phyloP scores from a whole-genome alignment of 495 filamentous ascomycete genomes.

The Aspergillus kassunensis region DNA sequence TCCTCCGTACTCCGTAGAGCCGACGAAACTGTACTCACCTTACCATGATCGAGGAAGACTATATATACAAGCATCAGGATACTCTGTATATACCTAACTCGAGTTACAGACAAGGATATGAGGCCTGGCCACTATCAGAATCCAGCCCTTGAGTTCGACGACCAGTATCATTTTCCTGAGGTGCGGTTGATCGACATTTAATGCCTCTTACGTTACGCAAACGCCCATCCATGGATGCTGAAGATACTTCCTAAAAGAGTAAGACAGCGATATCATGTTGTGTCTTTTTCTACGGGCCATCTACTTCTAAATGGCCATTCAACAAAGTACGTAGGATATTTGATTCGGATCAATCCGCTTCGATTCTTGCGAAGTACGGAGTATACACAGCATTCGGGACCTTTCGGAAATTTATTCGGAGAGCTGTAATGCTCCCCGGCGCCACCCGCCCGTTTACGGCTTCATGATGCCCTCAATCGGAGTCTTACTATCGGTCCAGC shows the following conservation, averaged over 20 bases:
- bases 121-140: not conserved
- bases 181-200: slow-evolving; percentile 4
- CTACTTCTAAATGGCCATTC: too few relatives aligned
- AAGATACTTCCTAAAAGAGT: too few relatives aligned
- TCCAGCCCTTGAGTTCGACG: not conserved
- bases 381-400: slow-evolving; percentile 4
- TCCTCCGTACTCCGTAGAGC: too few relatives aligned
- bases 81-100: too few relatives aligned
- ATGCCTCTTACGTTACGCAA: not conserved
- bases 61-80: too few relatives aligned
- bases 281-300: too few relatives aligned
- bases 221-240: too few relatives aligned
- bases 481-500: too few relatives aligned
- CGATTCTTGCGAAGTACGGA: not conserved
- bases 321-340: too few relatives aligned
- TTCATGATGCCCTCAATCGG: not conserved
- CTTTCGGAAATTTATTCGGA: slow-evolving; percentile 16
- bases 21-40: too few relatives aligned
- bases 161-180: not conserved
- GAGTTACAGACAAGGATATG: not conserved
- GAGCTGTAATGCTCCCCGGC: slow-evolving; percentile 9
- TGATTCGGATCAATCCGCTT: not conserved
- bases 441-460: not conserved
- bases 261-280: too few relatives aligned
- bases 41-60: too few relatives aligned